phyloP scores from a whole-genome alignment of 192 early-diverging fungal species.

The Coemansia sp. region DNA sequence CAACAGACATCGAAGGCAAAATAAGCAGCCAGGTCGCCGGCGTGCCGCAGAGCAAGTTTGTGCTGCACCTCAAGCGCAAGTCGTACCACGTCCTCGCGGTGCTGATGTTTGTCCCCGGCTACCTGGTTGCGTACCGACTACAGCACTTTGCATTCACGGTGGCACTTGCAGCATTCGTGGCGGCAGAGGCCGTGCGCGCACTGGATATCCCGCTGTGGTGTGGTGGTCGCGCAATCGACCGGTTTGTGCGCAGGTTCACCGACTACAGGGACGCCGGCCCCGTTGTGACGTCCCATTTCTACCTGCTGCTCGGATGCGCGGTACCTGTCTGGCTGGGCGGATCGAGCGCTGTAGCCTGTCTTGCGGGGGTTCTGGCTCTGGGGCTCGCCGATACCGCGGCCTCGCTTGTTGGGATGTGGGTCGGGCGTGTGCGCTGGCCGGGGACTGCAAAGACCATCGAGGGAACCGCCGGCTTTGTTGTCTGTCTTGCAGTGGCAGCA shows the following conservation, averaged over 20 bases:
- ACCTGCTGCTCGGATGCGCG: slow-evolving; percentile 88
- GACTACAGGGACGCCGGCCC: slow-evolving; percentile 82
- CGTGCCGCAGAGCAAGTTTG: slow-evolving; percentile 13
- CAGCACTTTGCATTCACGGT: slow-evolving; percentile 82
- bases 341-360: slow-evolving; percentile 45
- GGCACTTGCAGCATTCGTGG: slow-evolving; percentile 69
- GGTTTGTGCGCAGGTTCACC: slow-evolving; percentile 79
- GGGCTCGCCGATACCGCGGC: slow-evolving; percentile 92
- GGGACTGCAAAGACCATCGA: slow-evolving; percentile 76
- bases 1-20: background rate
- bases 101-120: slow-evolving; percentile 84
- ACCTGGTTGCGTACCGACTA: slow-evolving; percentile 61
- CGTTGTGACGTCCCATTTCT: slow-evolving; percentile 84
- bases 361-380: slow-evolving; percentile 82
- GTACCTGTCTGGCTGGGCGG: slow-evolving; percentile 83
- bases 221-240: slow-evolving; percentile 59
- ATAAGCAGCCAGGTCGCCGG: background rate
- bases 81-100: slow-evolving; percentile 82
- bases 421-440: slow-evolving; percentile 74
- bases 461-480: slow-evolving; percentile 81
- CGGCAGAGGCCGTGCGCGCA: slow-evolving; percentile 78
- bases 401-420: slow-evolving; percentile 76
- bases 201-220: slow-evolving; percentile 66
- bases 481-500: slow-evolving; percentile 55
- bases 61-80: slow-evolving; percentile 77